These are phyloP conservation scores for Aspergillus costaricaensis DNA, from an alignment of 2,329 filamentous ascomycete species.

Conservation along the genomic window DNA sequence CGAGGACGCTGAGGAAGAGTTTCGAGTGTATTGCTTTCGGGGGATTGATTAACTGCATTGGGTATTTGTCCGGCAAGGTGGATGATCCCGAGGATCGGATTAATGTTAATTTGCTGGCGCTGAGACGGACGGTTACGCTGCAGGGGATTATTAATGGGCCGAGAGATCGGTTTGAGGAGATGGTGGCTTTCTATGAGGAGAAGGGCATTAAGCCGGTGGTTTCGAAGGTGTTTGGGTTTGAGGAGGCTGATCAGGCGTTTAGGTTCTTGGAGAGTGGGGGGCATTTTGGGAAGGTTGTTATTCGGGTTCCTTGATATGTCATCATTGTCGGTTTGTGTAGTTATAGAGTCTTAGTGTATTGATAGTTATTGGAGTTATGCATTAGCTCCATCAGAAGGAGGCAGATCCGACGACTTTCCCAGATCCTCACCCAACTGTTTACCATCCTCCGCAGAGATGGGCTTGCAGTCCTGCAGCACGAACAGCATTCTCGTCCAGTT, in stretches of 20 bases:
- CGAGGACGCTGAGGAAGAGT: conserved; percentile 53
- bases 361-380: too few species aligned
- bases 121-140: conserved; percentile 54
- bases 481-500: conserved; percentile 53
- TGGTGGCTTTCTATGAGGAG: conserved; percentile 37
- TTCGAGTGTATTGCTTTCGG: conserved; percentile 49
- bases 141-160: conserved; percentile 66
- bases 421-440: conserved; percentile 30
- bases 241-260: conserved; percentile 55
- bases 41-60: conserved; percentile 51
- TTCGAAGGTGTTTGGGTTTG: conserved; percentile 57
- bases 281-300: conserved; percentile 59
- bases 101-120: conserved; percentile 61
- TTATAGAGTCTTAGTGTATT: too few species aligned
- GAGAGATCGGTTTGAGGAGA: conserved; percentile 52
- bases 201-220: conserved; percentile 47
- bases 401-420: conserved; percentile 9
- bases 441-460: conserved; percentile 23
- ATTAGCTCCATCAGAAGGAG: background rate
- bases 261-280: conserved; percentile 54
- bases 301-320: conserved; percentile 41
- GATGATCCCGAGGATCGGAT: conserved; percentile 57
- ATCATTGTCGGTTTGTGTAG: too few species aligned
- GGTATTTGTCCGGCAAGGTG: conserved; percentile 55
- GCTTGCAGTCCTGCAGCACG: conserved; percentile 32